A percentile compares a stretch with the other conserved stretches of the same genome.
Evolutionary conservation across 306 rosid genomes (phyloP).

Genomic region (Vigna unguiculata): DNA sequence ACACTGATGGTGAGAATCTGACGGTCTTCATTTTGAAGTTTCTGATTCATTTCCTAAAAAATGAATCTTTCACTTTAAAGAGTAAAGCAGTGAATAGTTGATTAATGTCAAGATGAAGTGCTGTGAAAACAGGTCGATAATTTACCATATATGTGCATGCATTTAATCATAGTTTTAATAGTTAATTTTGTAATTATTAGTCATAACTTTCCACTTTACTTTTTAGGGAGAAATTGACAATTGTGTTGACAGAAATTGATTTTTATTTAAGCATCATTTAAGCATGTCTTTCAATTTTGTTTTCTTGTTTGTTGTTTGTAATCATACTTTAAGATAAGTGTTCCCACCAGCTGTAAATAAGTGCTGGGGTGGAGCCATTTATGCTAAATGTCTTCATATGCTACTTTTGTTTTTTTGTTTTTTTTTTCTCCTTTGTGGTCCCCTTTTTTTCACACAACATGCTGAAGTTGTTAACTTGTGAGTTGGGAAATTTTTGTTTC

Average conservation of each 20-base stretch:
- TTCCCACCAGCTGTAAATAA: constrained; percentile 39
- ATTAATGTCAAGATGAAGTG: not conserved
- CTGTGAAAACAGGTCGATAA: not conserved
- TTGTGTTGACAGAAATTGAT: not conserved
- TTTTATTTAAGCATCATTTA: not conserved
- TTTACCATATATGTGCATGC: not conserved
- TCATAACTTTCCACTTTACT: not conserved
- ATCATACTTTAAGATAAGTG: constrained; percentile 29
- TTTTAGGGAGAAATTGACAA: not conserved
- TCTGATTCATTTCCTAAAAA: not conserved
- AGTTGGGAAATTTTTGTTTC: not conserved
- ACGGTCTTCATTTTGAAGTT: not conserved
- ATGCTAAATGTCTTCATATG: constrained; percentile 27
- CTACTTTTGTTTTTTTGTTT: not conserved
- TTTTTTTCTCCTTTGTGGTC: not conserved
- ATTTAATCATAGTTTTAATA: not conserved
- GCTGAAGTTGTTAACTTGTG: not conserved
- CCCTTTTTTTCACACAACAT: not conserved
- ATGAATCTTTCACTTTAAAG: not conserved
- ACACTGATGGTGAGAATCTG: constrained; percentile 29
- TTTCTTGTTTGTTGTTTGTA: not conserved
- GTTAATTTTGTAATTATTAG: not conserved
- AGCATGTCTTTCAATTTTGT: not conserved
- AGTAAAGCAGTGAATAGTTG: not conserved
- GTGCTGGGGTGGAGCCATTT: constrained; percentile 17